Evolutionary conservation across 495 filamentous ascomycete genomes (phyloP).

Genomic region (Penicillium pancosmium): DNA sequence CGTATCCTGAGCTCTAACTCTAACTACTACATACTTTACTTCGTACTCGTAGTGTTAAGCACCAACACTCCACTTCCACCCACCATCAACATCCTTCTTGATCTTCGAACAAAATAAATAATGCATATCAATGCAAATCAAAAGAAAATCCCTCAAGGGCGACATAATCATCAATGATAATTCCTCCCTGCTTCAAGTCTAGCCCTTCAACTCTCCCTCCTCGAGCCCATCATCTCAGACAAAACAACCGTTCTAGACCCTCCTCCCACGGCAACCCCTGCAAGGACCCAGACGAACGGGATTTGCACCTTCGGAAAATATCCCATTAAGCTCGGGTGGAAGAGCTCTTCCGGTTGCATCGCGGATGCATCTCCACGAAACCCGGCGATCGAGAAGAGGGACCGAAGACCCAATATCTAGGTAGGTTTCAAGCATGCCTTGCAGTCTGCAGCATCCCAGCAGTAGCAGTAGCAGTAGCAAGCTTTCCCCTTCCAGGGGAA

Average conservation of each 20-base stretch:
- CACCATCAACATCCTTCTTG: too few relatives aligned
- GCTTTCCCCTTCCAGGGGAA: neutral
- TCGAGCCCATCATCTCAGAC: neutral
- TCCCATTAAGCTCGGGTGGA: conserved; percentile 19
- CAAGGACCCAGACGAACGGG: conserved; percentile 6
- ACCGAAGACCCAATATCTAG: conserved; percentile 21
- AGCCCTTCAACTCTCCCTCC: neutral
- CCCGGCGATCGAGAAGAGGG: conserved; percentile 19
- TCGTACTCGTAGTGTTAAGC: too few relatives aligned
- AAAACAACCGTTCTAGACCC: conserved; percentile 7
- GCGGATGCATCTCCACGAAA: conserved; percentile 14
- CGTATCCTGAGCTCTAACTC: too few relatives aligned
- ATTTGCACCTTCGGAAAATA: neutral
- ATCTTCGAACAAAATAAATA: too few relatives aligned
- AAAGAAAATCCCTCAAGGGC: too few relatives aligned
- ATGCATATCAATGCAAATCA: too few relatives aligned
- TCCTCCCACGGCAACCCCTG: neutral
- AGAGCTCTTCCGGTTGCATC: conserved; percentile 15
- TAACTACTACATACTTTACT: too few relatives aligned
- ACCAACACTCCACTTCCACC: too few relatives aligned
- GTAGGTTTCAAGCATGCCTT: conserved; percentile 36
- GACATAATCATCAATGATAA: neutral
- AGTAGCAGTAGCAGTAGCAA: neutral
- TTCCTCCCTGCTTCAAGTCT: neutral
- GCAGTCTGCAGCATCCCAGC: conserved; percentile 20